Evolutionary conservation across 495 filamentous ascomycete species (phyloP).

Genomic region (Neurospora sp.): DNA sequence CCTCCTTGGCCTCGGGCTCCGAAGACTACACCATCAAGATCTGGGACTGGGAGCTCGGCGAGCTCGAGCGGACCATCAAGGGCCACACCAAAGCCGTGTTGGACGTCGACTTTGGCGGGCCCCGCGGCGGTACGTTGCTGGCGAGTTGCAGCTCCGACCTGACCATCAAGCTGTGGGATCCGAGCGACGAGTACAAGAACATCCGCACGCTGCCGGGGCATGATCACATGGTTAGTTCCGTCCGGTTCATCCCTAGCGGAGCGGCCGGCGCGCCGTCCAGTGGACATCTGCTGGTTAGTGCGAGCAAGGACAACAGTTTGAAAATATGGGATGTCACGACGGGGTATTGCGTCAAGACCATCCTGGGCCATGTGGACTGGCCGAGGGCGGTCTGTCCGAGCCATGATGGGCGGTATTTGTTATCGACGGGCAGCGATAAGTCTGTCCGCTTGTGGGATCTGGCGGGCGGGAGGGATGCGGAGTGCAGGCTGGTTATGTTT

Average conservation of each 20-base stretch:
- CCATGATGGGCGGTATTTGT: conserved; percentile 65
- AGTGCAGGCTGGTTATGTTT: conserved; percentile 65
- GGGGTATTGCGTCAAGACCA: conserved; percentile 76
- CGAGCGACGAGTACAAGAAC: conserved; percentile 87
- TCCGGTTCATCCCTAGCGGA: conserved; percentile 79
- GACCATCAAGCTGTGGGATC: conserved; percentile 92
- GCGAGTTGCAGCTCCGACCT: conserved; percentile 78
- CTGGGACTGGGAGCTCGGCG: conserved; percentile 93
- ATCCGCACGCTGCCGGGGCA: conserved; percentile 83
- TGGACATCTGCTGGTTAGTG: conserved; percentile 68
- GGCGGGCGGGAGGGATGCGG: conserved; percentile 44
- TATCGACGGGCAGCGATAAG: conserved; percentile 69
- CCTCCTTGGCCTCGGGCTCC: conserved; percentile 77
- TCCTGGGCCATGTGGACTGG: conserved; percentile 71
- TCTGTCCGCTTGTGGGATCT: conserved; percentile 75
- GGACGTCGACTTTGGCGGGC: conserved; percentile 83
- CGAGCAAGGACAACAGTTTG: conserved; percentile 66
- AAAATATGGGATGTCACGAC: conserved; percentile 85
- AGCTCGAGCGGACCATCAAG: conserved; percentile 79
- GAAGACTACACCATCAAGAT: conserved; percentile 81
- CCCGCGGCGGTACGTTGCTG: conserved; percentile 65
- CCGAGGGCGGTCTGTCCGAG: conserved; percentile 70
- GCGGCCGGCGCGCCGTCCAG: conserved; percentile 42
- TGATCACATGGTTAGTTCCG: conserved; percentile 74
- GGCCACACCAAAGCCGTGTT: conserved; percentile 81